Conservation (phyloP, 805 yeast genomes). For the Blastobotrys peoriensis region DNA sequence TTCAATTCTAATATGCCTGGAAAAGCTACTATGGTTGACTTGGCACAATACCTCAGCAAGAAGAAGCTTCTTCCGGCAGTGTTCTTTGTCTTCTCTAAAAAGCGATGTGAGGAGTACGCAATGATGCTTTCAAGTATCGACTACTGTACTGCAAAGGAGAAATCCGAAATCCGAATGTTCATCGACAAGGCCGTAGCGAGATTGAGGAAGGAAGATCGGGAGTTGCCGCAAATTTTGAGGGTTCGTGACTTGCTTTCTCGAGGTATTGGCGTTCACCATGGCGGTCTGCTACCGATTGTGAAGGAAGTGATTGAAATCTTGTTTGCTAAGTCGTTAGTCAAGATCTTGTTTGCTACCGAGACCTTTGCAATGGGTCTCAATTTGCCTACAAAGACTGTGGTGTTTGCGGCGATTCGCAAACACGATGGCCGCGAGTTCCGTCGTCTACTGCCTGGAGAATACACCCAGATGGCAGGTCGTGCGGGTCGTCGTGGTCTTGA, state of each 20-base stretch:
- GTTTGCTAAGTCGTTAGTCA: slow-evolving; percentile 79
- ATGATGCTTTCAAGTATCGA: slow-evolving; percentile 66
- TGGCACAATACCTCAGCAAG: slow-evolving; percentile 64
- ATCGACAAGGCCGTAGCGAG: slow-evolving; percentile 84
- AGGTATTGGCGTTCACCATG: slow-evolving; percentile 95
- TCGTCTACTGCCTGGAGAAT: slow-evolving; percentile 87
- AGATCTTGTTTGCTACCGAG: slow-evolving; percentile 93
- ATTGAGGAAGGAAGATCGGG: slow-evolving; percentile 85
- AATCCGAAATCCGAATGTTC: slow-evolving; percentile 88
- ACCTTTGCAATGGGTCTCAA: slow-evolving; percentile 99
- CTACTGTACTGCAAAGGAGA: slow-evolving; percentile 77
- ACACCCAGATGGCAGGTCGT: slow-evolving; percentile 98
- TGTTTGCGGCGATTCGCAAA: slow-evolving; percentile 76
- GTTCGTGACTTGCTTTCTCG: slow-evolving; percentile 76
- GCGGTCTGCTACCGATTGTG: slow-evolving; percentile 87
- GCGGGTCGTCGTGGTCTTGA: slow-evolving; percentile 98
- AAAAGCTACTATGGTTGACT: slow-evolving; percentile 68
- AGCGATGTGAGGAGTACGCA: slow-evolving; percentile 90
- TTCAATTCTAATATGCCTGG: slow-evolving; percentile 59
- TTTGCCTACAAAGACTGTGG: slow-evolving; percentile 93
- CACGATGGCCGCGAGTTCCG: slow-evolving; percentile 87
- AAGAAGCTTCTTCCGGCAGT: slow-evolving; percentile 84
- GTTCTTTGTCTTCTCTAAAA: slow-evolving; percentile 87
- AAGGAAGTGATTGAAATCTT: slow-evolving; percentile 90
- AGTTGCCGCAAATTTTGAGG: slow-evolving; percentile 82